A percentile compares a stretch with the other conserved stretches of the same genome.
These are phyloP conservation scores for Candida alai DNA, from an alignment of 805 yeast genomes.

Conservation along the genomic window DNA sequence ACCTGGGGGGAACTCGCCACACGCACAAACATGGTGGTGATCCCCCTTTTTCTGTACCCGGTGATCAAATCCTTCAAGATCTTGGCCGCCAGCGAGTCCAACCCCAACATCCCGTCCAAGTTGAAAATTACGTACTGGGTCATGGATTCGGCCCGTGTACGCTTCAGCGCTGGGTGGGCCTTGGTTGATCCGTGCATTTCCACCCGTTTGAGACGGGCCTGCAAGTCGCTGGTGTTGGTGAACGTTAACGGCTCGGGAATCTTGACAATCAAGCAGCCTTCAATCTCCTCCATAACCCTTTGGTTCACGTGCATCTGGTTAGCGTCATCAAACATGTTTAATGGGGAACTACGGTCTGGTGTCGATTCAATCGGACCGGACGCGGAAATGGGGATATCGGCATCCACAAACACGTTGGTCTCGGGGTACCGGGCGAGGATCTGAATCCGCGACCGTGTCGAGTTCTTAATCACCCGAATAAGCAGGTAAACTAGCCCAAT, in stretches of 20 bases:
- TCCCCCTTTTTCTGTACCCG: conserved; percentile 27
- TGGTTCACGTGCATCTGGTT: conserved; percentile 32
- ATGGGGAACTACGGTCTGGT: conserved; percentile 13
- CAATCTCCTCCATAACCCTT: conserved; percentile 38
- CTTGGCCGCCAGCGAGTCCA: conserved; percentile 42
- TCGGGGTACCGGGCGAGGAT: conserved; percentile 42
- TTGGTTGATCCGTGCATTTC: conserved; percentile 42
- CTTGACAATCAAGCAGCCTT: conserved; percentile 40
- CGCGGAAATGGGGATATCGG: conserved; percentile 25
- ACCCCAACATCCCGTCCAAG: conserved; percentile 37
- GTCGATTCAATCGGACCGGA: neutral
- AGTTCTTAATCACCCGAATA: conserved; percentile 54
- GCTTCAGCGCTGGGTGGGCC: conserved; percentile 40
- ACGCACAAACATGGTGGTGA: conserved; percentile 33
- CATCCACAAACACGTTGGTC: conserved; percentile 38
- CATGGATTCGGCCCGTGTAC: conserved; percentile 34
- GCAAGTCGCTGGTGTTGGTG: conserved; percentile 38
- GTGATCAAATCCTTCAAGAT: conserved; percentile 27
- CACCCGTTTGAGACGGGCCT: conserved; percentile 34
- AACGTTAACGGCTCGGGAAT: conserved; percentile 44
- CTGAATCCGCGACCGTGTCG: conserved; percentile 41
- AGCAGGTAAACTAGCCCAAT: conserved; percentile 83
- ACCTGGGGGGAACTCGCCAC: conserved; percentile 24
- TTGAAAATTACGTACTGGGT: conserved; percentile 40
- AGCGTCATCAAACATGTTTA: conserved; percentile 34